Base-by-base conservation (phyloP, 2,329 filamentous ascomycete genomes). In the Exserohilum rostratum region DNA sequence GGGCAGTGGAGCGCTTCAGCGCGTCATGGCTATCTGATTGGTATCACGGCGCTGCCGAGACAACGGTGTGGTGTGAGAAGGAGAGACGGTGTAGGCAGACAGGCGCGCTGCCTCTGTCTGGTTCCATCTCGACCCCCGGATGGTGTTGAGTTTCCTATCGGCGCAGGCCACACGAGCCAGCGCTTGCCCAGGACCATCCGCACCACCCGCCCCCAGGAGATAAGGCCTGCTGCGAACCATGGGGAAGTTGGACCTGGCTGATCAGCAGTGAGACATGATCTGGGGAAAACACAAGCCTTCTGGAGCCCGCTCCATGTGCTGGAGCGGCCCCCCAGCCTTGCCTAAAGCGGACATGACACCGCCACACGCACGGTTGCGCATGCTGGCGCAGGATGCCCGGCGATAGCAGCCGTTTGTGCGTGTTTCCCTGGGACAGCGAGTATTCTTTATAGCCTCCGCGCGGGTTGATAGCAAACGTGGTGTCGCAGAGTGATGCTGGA, bases 271-370 rank as follows among this genome's bases (percentile, higher is more conserved):
- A 60, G 50, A 58, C 55, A 61, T 57, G 52, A 57, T 65, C 60
- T 66, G 63, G 59, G 60, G 59, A 58, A 64, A 52, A 62, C 55
- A 60, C 38, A 64, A 66, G 64, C 66, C 54, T 65, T 67, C 48
- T 62, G 44, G 55, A 53, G 60, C 54, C 61, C 62, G 62, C 53
- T 57, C 52, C 50, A 49, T 51, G 56, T 60, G 60, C 57, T 68
- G 58, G 64, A 60, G 55, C 48, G 60, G 56, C 44, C 50, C 47
- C 53, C 42, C 53, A 46, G 53, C 64, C 58, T 67, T 69, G 49
- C 65, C 67, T 34, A 49, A 71, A 65, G 53, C 57, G 63, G 69
- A 54, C 29, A 59, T 50, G 53, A 60, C 57, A 61, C 60, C 55
- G 66, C 66, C 67, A 67, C 59, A 61, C 37, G 63, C 58, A 60